Evolutionary conservation across 169 alveolate species (phyloP), one percentile per base, ranked within the genome.

Genomic region (Eimeria tenella): DNA sequence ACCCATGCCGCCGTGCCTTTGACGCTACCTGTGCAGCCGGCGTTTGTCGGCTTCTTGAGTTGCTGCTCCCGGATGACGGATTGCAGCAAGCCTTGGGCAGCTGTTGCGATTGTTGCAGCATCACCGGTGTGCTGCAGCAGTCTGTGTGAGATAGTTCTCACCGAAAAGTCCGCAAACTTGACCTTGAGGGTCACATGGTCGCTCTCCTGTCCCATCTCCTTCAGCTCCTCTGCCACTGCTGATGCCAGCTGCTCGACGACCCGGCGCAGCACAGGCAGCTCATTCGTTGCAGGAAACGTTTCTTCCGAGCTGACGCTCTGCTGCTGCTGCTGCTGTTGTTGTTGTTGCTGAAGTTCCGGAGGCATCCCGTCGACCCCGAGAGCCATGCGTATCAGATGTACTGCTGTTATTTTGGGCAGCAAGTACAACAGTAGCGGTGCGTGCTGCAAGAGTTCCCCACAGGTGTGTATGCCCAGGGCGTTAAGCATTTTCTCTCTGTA

Each of bases 281-380:
- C 91, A 55, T 83, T 62, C 19, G 91, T 83, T 5, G 91, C 91
- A 9, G 77, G 5, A 62, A 83, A 83, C 19, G 91, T 83, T 25
- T 83, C 91, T 56, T 83, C 91, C 60, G 91, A 83, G 91, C 91
- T 83, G 10, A 83, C 62, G 62, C 91, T 83, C 53, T 83, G 91
- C 79, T 83, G 91, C 19, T 83, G 91, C 21, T 83, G 79, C 70
- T 83, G 86, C 31, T 49, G 77, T 19, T 58, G 91, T 4, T 83
- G 90, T 60, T 83, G 91, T 77, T 83, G 91, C 91, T 83, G 91
- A 56, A 83, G 79, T 60, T 83, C 91, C n/a, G 91, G 79, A 6
- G 91, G 91, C 91, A 83, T 25, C 91, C 91, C 91, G 79, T 83
- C 91, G 49, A 83, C n/a, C 52, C 91, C 91, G 13, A 83, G 62